phyloP scores from a whole-genome alignment of 371 early-diverging fungal species.

The Dinochytrium kinnereticum region DNA sequence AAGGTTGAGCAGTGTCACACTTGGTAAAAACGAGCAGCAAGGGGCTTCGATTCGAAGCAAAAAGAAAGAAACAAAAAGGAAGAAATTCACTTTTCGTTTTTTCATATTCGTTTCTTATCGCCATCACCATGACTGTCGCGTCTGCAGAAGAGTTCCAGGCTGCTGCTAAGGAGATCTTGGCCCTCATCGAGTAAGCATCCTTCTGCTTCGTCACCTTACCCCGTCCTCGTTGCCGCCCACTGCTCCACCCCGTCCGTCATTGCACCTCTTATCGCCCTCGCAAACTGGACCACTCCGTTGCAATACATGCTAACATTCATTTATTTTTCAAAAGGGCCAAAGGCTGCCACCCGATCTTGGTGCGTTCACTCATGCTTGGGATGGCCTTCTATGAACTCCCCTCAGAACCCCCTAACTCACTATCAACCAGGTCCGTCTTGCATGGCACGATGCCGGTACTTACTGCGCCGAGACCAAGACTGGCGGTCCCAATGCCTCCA shows the following conservation, averaged over 20 bases:
- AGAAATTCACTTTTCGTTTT: conserved; percentile 10
- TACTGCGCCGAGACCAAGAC: conserved; percentile 69
- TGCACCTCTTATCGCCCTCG: no score
- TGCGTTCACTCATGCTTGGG: no score
- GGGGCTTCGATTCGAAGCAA: no score
- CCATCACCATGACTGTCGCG: conserved; percentile 3
- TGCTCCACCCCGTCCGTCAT: no score
- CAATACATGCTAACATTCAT: no score
- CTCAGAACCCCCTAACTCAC: no score
- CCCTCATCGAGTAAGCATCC: conserved; percentile 12
- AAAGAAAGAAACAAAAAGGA: no score
- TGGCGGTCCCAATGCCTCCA: conserved; percentile 86
- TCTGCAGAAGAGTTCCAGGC: conserved; percentile 9
- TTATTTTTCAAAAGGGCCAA: background rate
- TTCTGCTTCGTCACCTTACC: background rate
- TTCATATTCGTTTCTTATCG: background rate
- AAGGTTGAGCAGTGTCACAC: no score
- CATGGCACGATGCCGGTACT: conserved; percentile 90
- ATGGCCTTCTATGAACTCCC: no score
- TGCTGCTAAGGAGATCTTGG: conserved; percentile 14
- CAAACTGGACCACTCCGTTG: no score
- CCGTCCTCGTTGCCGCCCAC: no score
- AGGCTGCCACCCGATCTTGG: conserved; percentile 19
- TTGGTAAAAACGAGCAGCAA: no score
- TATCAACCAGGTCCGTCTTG: conserved; percentile 24